phyloP scores from a whole-genome alignment of 73 alveolate species.

The Paramecium tetraurelia region DNA sequence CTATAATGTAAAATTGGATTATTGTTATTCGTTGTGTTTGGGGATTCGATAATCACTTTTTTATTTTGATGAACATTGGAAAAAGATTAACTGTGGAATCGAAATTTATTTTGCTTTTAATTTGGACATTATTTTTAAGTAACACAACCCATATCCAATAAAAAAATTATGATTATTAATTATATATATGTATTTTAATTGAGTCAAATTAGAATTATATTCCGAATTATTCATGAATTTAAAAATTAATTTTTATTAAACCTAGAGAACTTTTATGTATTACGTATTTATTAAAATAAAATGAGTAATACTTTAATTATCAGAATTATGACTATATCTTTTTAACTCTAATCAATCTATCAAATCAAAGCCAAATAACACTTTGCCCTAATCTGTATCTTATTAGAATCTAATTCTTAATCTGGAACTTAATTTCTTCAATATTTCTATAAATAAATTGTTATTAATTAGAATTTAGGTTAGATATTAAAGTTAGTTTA shows the following conservation, averaged over 20 bases:
- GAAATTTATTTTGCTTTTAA: not conserved
- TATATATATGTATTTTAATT: not conserved
- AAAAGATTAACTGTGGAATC: not conserved
- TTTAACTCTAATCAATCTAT: not conserved
- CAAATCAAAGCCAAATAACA: not conserved
- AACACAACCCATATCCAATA: not conserved
- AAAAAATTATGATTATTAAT: not conserved
- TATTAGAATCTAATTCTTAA: not conserved
- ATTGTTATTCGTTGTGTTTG: not conserved
- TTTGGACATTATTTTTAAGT: not conserved
- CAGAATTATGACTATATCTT: not conserved
- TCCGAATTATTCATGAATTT: not conserved
- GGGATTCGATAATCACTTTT: not conserved
- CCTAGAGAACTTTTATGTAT: not conserved
- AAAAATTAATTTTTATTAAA: not conserved
- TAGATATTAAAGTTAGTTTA: not conserved
- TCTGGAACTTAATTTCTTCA: not conserved
- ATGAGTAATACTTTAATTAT: not conserved
- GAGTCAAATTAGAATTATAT: not conserved
- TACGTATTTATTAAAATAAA: not conserved
- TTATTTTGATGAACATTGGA: not conserved
- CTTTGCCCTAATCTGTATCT: not conserved
- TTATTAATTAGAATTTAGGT: not conserved
- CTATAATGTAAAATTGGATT: not conserved
- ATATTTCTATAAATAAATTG: too few species aligned